Conservation (phyloP, 805 yeast species). For the Yamadazyma kitorensis region DNA sequence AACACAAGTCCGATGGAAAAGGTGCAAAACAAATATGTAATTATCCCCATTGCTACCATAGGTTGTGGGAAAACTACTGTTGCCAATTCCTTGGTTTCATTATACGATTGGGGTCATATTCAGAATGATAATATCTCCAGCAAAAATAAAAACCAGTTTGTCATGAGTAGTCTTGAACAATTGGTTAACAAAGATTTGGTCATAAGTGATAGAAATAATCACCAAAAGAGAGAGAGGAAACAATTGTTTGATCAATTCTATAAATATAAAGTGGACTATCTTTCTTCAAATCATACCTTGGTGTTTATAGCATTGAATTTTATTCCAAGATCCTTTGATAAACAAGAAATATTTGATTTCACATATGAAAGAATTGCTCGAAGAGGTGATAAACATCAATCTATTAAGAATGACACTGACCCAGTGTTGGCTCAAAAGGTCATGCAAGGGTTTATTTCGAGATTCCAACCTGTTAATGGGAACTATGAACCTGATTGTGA, state of each 20-base stretch:
- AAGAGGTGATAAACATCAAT: conserved; percentile 89
- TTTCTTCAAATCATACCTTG: conserved; percentile 37
- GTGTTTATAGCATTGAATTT: conserved; percentile 71
- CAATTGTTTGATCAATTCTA: conserved; percentile 57
- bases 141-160: conserved; percentile 47
- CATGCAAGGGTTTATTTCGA: conserved; percentile 67
- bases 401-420: conserved; percentile 58
- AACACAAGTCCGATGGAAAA: conserved; percentile 16
- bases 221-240: conserved; percentile 63
- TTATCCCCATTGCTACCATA: conserved; percentile 83
- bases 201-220: conserved; percentile 82
- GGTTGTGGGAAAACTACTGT: conserved; percentile 96
- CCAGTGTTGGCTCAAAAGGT: conserved; percentile 52
- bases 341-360: conserved; percentile 40
- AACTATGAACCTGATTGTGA: conserved; percentile 53
- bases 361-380: conserved; percentile 58
- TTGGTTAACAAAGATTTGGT: conserved; percentile 45
- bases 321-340: conserved; percentile 26
- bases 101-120: conserved; percentile 65
- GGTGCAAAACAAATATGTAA: conserved; percentile 47
- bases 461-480: conserved; percentile 61
- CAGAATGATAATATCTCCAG: conserved; percentile 75
- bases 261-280: conserved; percentile 40
- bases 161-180: conserved; percentile 40
- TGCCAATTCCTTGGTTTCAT: conserved; percentile 51